Evolutionary conservation across 1,139 yeast genomes (phyloP).

Genomic region (Debaryomycetaceae sp.): DNA sequence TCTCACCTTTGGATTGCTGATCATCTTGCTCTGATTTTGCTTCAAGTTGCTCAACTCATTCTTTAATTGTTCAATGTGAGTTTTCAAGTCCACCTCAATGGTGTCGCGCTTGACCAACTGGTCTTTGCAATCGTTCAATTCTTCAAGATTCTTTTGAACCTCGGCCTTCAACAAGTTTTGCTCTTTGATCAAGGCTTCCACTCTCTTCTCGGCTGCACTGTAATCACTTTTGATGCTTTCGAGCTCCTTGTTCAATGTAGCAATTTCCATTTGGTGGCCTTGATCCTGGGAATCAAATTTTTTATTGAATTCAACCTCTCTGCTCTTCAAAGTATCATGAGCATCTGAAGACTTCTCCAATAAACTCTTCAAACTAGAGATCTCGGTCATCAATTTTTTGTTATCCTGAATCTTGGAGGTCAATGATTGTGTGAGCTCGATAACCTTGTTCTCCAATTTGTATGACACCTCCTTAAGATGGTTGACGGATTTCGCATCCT

Average conservation of each 20-base stretch:
- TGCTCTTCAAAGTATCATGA: conserved; percentile 51
- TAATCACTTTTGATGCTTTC: conserved; percentile 55
- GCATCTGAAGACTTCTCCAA: conserved; percentile 57
- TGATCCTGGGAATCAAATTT: conserved; percentile 41
- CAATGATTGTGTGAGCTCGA: conserved; percentile 83
- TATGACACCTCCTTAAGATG: conserved; percentile 89
- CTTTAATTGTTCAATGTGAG: conserved; percentile 66
- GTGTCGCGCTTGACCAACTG: conserved; percentile 61
- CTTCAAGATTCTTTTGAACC: conserved; percentile 56
- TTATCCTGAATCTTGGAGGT: conserved; percentile 78
- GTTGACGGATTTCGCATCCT: conserved; percentile 87
- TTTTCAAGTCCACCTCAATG: conserved; percentile 65
- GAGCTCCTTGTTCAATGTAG: conserved; percentile 54
- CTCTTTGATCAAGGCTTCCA: conserved; percentile 60
- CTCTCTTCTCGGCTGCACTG: conserved; percentile 56
- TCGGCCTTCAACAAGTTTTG: conserved; percentile 64
- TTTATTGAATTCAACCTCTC: conserved; percentile 52
- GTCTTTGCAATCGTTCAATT: conserved; percentile 58
- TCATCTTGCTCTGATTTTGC: conserved; percentile 22
- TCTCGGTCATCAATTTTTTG: conserved; percentile 61
- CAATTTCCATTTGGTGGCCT: conserved; percentile 49
- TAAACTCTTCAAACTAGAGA: conserved; percentile 50
- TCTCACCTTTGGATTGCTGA: conserved; percentile 27
- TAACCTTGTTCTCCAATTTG: conserved; percentile 90
- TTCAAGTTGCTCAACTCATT: conserved; percentile 56